Evolutionary conservation across 169 alveolate species (phyloP).

Genomic region (Fabrea salina): DNA sequence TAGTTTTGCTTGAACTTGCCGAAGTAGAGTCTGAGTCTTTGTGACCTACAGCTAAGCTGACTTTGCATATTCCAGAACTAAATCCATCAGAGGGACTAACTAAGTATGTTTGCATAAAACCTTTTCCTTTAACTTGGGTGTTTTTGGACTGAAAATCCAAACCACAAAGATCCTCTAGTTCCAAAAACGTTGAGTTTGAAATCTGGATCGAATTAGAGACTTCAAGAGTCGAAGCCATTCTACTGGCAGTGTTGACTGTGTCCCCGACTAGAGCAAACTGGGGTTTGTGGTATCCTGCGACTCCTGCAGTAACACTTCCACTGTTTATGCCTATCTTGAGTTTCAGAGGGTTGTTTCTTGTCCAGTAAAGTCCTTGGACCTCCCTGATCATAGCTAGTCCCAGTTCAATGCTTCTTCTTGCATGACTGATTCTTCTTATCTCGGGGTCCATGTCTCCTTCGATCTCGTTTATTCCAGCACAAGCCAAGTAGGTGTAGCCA

Average conservation of each 20-base stretch:
- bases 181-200: background rate
- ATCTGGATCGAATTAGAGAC: background rate
- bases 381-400: background rate
- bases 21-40: no score
- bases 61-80: no score
- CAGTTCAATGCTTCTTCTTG: background rate
- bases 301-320: slow-evolving; percentile 85
- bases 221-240: slow-evolving; percentile 66
- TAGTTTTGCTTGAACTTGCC: no score
- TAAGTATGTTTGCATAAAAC: background rate
- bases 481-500: background rate
- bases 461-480: background rate
- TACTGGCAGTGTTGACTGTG: slow-evolving; percentile 81
- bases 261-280: slow-evolving; percentile 82
- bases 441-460: background rate
- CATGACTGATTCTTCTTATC: background rate
- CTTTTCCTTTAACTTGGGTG: background rate
- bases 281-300: slow-evolving; percentile 83
- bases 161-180: background rate
- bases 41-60: no score
- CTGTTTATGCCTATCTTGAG: slow-evolving; percentile 85
- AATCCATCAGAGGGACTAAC: no score
- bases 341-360: background rate
- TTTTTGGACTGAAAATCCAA: background rate
- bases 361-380: background rate